Percentiles rank a stretch among this genome's conserved stretches.
Evolutionary conservation across 495 filamentous ascomycete genomes (phyloP).

Genomic region (Acidiella bohemica): DNA sequence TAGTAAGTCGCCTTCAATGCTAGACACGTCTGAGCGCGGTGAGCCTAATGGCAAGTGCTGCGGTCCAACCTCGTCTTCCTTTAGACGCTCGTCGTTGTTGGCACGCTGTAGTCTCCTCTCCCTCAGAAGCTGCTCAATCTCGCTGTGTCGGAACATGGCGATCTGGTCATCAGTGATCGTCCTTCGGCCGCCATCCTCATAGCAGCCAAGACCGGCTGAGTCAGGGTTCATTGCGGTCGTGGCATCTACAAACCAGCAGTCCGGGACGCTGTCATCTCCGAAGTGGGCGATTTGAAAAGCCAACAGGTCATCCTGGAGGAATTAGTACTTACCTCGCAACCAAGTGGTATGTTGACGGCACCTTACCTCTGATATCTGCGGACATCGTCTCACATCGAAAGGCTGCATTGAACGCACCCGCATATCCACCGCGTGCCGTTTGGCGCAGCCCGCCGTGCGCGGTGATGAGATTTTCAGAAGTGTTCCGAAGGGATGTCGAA

Average conservation of each 20-base stretch:
- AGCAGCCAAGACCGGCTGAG: constrained; percentile 54
- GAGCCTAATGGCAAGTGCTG: constrained; percentile 11
- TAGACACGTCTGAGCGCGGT: constrained; percentile 8
- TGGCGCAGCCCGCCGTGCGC: no score
- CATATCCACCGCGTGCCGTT: no score
- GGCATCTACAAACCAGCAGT: constrained; percentile 18
- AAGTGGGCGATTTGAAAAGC: constrained; percentile 53
- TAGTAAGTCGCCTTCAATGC: constrained; percentile 10
- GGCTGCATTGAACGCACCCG: no score
- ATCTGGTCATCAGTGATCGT: constrained; percentile 90
- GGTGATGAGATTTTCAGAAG: no score
- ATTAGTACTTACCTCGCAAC: constrained; percentile 19
- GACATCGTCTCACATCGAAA: no score
- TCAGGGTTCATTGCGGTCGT: constrained; percentile 33
- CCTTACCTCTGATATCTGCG: constrained; percentile 15
- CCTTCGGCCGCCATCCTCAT: constrained; percentile 75
- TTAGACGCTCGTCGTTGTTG: constrained; percentile 7
- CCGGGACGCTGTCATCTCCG: constrained; percentile 17
- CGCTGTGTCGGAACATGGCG: constrained; percentile 77
- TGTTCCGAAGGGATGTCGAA: no score
- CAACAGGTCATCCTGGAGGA: constrained; percentile 52
- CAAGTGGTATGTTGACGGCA: not conserved
- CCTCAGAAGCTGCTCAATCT: constrained; percentile 61
- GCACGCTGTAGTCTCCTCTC: constrained; percentile 30
- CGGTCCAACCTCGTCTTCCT: not conserved